Evolutionary conservation across 768 basidiomycete species (phyloP).

Genomic region (Scleroderma bovista): DNA sequence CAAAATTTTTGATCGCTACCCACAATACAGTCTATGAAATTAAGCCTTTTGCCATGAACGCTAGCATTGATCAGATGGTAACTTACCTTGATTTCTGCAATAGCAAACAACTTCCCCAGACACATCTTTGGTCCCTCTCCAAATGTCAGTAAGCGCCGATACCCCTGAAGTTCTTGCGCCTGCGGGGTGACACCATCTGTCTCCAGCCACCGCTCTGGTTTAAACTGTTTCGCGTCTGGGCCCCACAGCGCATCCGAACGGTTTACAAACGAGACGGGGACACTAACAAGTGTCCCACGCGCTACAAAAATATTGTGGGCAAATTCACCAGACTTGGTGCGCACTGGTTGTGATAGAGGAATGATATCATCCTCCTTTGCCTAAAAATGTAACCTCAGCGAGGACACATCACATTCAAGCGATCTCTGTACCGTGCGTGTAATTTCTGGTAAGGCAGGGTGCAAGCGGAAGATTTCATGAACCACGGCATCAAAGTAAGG

Average conservation of each 20-base stretch:
- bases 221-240: conserved; percentile 32
- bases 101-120: conserved; percentile 23
- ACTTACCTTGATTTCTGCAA: conserved; percentile 23
- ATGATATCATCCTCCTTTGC: conserved; percentile 51
- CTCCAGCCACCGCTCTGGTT: conserved; percentile 17
- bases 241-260: conserved; percentile 55
- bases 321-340: conserved; percentile 34
- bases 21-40: conserved; percentile 34
- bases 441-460: conserved; percentile 32
- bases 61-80: neutral
- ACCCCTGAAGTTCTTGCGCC: conserved; percentile 21
- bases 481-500: conserved; percentile 52
- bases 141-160: conserved; percentile 25
- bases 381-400: conserved; percentile 27
- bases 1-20: conserved; percentile 39
- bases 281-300: conserved; percentile 42
- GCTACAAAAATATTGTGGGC: conserved; percentile 38
- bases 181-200: conserved; percentile 13
- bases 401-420: too few species aligned
- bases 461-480: conserved; percentile 39
- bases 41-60: neutral
- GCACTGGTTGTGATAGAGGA: conserved; percentile 46
- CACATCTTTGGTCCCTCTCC: conserved; percentile 26
- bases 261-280: conserved; percentile 46
- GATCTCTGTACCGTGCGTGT: conserved; percentile 7